These are phyloP conservation scores for Cephalotrichum gorgonifer DNA, from an alignment of 2,329 filamentous ascomycete genomes.

Conservation along the genomic window DNA sequence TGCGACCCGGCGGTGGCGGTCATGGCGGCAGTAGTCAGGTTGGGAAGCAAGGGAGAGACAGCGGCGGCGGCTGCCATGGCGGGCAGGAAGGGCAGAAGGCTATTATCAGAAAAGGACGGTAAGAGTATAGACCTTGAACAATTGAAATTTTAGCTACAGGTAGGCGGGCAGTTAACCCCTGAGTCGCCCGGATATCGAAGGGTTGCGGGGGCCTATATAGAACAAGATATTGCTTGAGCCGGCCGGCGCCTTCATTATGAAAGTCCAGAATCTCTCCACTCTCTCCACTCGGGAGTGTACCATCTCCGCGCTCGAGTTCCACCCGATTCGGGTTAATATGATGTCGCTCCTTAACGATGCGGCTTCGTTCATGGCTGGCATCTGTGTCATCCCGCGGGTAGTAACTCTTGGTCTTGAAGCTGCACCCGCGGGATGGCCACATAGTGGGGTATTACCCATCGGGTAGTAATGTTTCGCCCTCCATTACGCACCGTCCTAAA, in stretches of 20 bases:
- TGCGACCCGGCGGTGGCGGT: background rate
- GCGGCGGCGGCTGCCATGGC: no score
- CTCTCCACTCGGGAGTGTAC: no score
- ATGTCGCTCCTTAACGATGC: background rate
- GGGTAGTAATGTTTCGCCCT: no score
- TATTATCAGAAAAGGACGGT: background rate
- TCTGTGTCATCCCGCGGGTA: background rate
- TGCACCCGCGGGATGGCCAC: background rate
- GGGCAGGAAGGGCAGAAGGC: background rate
- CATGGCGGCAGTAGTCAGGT: slow-evolving; percentile 5
- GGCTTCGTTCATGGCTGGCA: background rate
- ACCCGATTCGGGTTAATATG: background rate
- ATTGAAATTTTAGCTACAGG: no score
- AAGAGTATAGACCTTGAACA: no score
- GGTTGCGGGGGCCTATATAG: background rate
- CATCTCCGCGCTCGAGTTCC: background rate
- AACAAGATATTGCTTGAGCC: background rate
- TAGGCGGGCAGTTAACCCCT: no score
- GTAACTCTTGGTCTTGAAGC: background rate
- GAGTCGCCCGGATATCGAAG: background rate
- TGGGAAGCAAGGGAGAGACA: background rate
- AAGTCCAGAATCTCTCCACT: background rate
- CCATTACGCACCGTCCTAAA: no score
- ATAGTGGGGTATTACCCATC: background rate
- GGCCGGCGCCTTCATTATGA: background rate